These are phyloP conservation scores for Myxozyma sirexii DNA, from an alignment of 805 yeast genomes.

Conservation along the genomic window DNA sequence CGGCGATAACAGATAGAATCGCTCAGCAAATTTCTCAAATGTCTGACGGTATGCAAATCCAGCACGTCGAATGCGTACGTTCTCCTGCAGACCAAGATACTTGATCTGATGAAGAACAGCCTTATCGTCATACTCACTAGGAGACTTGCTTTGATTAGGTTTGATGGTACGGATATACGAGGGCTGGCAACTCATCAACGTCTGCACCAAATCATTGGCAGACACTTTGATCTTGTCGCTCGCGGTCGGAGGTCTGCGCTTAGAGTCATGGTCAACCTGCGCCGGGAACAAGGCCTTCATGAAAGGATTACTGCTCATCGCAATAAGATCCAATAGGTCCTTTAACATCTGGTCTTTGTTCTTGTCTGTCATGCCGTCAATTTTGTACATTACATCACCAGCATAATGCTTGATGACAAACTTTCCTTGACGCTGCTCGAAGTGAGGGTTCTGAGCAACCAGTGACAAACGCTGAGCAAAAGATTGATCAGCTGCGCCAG, in stretches of 20 bases:
- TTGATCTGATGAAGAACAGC: constrained; percentile 95
- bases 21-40: constrained; percentile 91
- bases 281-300: constrained; percentile 63
- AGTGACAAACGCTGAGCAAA: constrained; percentile 88
- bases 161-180: constrained; percentile 96
- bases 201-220: constrained; percentile 87
- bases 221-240: constrained; percentile 90
- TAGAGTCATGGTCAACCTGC: constrained; percentile 64
- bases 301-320: constrained; percentile 70
- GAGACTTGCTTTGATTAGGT: constrained; percentile 91
- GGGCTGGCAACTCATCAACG: constrained; percentile 88
- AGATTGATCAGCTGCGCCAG: constrained; percentile 93
- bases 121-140: constrained; percentile 82
- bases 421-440: constrained; percentile 83
- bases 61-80: constrained; percentile 96
- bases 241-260: constrained; percentile 91
- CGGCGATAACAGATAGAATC: constrained; percentile 85
- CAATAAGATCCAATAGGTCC: constrained; percentile 78
- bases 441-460: constrained; percentile 81
- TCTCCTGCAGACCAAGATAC: constrained; percentile 93
- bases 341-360: constrained; percentile 92
- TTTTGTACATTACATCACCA: constrained; percentile 95
- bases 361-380: constrained; percentile 89
- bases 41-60: constrained; percentile 98
- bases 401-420: constrained; percentile 95